phyloP scores from a whole-genome alignment of 2,329 filamentous ascomycete species.

The Cladosporium sp. region DNA sequence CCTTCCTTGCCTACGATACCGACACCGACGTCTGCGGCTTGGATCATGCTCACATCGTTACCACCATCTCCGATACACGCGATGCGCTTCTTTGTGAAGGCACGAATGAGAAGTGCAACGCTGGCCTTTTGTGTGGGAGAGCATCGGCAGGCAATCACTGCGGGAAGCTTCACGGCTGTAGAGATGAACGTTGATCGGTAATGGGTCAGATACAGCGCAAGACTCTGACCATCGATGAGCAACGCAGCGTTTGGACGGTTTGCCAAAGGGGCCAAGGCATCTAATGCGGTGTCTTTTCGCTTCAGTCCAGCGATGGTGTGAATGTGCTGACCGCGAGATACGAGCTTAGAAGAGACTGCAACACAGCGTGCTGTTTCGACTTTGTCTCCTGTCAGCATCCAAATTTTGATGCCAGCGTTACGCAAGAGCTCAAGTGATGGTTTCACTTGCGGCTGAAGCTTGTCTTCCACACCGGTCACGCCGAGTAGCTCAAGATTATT shows the following conservation, averaged over 20 bases:
- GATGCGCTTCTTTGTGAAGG: conserved; percentile 88
- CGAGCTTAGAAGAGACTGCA: conserved; percentile 89
- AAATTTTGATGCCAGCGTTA: conserved; percentile 97
- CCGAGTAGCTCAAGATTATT: conserved; percentile 85
- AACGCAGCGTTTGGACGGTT: conserved; percentile 83
- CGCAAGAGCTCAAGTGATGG: conserved; percentile 89
- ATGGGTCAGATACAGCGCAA: conserved; percentile 76
- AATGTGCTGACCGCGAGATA: conserved; percentile 90
- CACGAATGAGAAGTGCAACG: conserved; percentile 82
- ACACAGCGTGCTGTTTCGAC: conserved; percentile 96
- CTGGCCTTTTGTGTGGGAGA: conserved; percentile 97
- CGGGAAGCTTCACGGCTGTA: conserved; percentile 78
- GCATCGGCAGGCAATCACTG: conserved; percentile 93
- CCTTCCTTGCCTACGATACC: conserved; percentile 98
- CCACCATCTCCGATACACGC: conserved; percentile 98
- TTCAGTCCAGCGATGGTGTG: conserved; percentile 77
- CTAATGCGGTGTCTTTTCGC: conserved; percentile 77
- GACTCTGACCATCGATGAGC: conserved; percentile 89
- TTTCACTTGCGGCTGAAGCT: conserved; percentile 92
- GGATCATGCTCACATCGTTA: conserved; percentile 99
- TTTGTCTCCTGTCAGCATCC: conserved; percentile 99
- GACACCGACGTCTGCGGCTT: conserved; percentile 94
- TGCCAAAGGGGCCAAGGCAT: conserved; percentile 81
- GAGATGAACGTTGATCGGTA: conserved; percentile 84
- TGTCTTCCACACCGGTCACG: conserved; percentile 97